Percentiles rank a stretch among this genome's conserved stretches.
phyloP scores from a whole-genome alignment of 495 filamentous ascomycete species.

The Penicillium verhagenii region DNA sequence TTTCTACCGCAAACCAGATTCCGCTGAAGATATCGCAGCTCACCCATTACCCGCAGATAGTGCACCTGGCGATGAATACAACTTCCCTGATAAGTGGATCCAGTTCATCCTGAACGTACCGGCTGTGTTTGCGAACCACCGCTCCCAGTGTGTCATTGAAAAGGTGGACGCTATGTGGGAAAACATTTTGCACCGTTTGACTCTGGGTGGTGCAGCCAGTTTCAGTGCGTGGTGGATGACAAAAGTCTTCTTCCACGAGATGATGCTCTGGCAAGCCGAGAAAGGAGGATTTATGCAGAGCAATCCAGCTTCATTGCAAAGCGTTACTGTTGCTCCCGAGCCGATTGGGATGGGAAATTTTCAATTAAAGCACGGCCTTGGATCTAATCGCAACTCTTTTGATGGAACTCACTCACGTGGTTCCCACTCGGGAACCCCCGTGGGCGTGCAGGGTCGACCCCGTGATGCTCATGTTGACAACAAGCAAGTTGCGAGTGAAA shows the following conservation, averaged over 20 bases:
- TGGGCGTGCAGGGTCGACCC: constrained; percentile 13
- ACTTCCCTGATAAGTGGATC: constrained; percentile 83
- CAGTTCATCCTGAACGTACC: constrained; percentile 76
- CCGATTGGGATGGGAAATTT: constrained; percentile 23
- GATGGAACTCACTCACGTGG: constrained; percentile 11
- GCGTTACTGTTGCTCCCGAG: constrained; percentile 34
- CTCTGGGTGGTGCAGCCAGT: constrained; percentile 75
- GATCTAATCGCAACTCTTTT: constrained; percentile 10
- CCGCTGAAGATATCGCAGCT: constrained; percentile 33
- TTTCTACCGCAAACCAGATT: constrained; percentile 45
- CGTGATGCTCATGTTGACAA: constrained; percentile 13
- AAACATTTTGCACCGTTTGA: constrained; percentile 51
- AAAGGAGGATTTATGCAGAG: constrained; percentile 86
- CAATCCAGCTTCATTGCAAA: constrained; percentile 45
- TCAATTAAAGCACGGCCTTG: constrained; percentile 19
- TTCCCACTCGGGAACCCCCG: constrained; percentile 8
- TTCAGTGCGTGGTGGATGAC: constrained; percentile 98
- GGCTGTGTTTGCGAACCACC: constrained; percentile 67
- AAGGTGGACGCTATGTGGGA: constrained; percentile 47
- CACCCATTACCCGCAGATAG: constrained; percentile 38
- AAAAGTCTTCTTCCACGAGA: constrained; percentile 97
- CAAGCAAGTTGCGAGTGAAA: constrained; percentile 19
- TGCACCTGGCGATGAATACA: constrained; percentile 45
- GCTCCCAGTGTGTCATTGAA: constrained; percentile 54
- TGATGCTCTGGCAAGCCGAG: constrained; percentile 88